These are phyloP conservation scores for Babesia sp. DNA, from an alignment of 169 alveolate species.

Conservation along the genomic window DNA sequence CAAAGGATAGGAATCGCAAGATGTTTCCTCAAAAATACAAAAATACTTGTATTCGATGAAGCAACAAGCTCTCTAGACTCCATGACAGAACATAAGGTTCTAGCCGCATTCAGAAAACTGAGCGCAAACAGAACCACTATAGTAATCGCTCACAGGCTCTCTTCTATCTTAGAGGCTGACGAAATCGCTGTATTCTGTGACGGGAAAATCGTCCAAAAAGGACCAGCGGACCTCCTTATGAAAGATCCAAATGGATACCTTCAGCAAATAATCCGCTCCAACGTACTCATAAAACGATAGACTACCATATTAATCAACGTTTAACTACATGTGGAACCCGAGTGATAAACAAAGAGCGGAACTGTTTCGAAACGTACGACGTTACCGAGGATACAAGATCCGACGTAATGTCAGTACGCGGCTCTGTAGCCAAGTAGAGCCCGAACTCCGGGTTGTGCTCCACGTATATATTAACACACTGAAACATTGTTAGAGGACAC, in stretches of 20 bases:
- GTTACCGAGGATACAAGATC: conserved; percentile 49
- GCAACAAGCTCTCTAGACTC: conserved; percentile 95
- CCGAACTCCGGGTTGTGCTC: conserved; percentile 55
- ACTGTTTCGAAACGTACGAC: conserved; percentile 52
- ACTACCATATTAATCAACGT: conserved; percentile 1
- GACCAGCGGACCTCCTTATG: conserved; percentile 82
- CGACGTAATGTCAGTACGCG: conserved; percentile 60
- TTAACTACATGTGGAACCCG: conserved; percentile 31
- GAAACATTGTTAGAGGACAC: not conserved
- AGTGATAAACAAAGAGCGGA: conserved; percentile 54
- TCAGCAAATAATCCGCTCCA: conserved; percentile 68
- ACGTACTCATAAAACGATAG: conserved; percentile 56
- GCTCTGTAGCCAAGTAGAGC: conserved; percentile 60
- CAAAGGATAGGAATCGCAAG: conserved; percentile 89
- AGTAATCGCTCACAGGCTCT: conserved; percentile 89
- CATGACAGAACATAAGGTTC: conserved; percentile 73
- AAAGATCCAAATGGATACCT: conserved; percentile 55
- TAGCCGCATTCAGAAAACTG: conserved; percentile 51
- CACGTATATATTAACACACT: conserved; percentile 63
- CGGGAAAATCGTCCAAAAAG: conserved; percentile 88
- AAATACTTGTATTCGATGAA: conserved; percentile 91
- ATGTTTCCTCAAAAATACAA: conserved; percentile 83
- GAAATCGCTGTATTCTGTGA: conserved; percentile 80
- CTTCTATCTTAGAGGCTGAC: conserved; percentile 83
- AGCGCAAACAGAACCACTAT: conserved; percentile 83